phyloP scores from a whole-genome alignment of 768 basidiomycete genomes.

The Zangia roseola region DNA sequence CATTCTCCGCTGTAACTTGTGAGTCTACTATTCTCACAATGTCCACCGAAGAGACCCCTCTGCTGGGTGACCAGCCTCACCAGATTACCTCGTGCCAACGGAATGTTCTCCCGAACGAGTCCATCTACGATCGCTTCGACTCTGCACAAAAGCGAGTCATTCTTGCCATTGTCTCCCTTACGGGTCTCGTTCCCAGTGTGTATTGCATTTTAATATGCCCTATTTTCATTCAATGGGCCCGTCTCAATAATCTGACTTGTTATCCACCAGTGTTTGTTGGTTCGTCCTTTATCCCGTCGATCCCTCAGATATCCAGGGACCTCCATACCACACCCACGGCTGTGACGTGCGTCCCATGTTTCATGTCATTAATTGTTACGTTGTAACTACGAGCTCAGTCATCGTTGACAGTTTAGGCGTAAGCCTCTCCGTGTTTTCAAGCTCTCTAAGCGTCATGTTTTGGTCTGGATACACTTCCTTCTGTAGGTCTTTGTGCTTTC shows the following conservation, averaged over 20 bases:
- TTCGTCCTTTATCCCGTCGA: slow-evolving; percentile 70
- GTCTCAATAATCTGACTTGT: background rate
- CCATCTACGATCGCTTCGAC: slow-evolving; percentile 59
- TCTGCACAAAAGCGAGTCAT: slow-evolving; percentile 50
- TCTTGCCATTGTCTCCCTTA: slow-evolving; percentile 54
- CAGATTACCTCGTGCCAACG: slow-evolving; percentile 1
- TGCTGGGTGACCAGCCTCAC: slow-evolving; percentile 18
- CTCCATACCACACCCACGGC: slow-evolving; percentile 53
- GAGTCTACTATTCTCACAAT: background rate
- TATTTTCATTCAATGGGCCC: background rate
- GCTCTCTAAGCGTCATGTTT: slow-evolving; percentile 45
- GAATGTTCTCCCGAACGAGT: slow-evolving; percentile 21
- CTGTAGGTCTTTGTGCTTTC: slow-evolving; percentile 34
- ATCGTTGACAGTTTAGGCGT: slow-evolving; percentile 41
- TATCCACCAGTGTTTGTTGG: slow-evolving; percentile 57
- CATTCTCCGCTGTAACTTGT: no score
- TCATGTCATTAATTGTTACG: background rate
- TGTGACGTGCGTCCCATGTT: slow-evolving; percentile 46
- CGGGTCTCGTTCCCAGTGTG: slow-evolving; percentile 64
- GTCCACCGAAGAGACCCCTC: slow-evolving; percentile 27
- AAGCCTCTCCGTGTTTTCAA: slow-evolving; percentile 47
- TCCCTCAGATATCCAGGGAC: slow-evolving; percentile 71
- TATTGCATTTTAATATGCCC: background rate
- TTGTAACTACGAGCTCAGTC: background rate
- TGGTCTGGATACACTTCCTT: slow-evolving; percentile 54